These are phyloP conservation scores for Ustilago bromivora DNA, from an alignment of 1,284 basidiomycete species.

Conservation along the genomic window DNA sequence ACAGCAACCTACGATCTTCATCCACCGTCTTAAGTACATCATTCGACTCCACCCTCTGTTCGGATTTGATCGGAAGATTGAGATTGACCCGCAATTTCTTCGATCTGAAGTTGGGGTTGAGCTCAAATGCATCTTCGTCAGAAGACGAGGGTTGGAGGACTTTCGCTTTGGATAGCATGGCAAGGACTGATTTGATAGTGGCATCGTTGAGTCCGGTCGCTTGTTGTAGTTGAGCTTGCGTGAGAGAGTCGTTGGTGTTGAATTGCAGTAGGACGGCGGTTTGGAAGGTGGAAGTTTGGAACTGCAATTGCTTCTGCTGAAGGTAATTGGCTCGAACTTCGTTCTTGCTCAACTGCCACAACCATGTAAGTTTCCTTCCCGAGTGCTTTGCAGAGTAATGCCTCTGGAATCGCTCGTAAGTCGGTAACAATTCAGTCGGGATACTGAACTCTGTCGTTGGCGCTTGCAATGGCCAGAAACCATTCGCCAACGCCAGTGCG, in stretches of 20 bases:
- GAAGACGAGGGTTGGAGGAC: constrained; percentile 75
- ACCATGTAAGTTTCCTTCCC: constrained; percentile 94
- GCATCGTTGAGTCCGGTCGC: constrained; percentile 87
- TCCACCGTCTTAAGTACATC: constrained; percentile 96
- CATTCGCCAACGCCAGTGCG: constrained; percentile 92
- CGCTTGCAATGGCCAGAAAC: constrained; percentile 93
- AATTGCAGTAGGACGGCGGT: constrained; percentile 94
- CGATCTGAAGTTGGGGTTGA: constrained; percentile 81
- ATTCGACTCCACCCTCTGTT: constrained; percentile 88
- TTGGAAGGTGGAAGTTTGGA: constrained; percentile 95
- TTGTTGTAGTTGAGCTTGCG: constrained; percentile 81
- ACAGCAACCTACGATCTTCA: constrained; percentile 95
- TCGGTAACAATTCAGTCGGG: constrained; percentile 85
- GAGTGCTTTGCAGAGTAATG: constrained; percentile 95
- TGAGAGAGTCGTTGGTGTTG: constrained; percentile 85
- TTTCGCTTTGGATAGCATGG: constrained; percentile 87
- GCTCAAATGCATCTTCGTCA: constrained; percentile 80
- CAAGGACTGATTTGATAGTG: constrained; percentile 85
- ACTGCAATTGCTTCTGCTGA: constrained; percentile 87
- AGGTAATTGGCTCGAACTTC: constrained; percentile 93
- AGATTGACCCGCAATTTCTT: constrained; percentile 88
- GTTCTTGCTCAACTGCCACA: constrained; percentile 98
- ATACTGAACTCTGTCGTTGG: constrained; percentile 87
- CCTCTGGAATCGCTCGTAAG: constrained; percentile 90
- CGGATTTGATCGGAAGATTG: constrained; percentile 92